phyloP scores from a whole-genome alignment of 2,329 filamentous ascomycete species.

The Simplicillium sp. region DNA sequence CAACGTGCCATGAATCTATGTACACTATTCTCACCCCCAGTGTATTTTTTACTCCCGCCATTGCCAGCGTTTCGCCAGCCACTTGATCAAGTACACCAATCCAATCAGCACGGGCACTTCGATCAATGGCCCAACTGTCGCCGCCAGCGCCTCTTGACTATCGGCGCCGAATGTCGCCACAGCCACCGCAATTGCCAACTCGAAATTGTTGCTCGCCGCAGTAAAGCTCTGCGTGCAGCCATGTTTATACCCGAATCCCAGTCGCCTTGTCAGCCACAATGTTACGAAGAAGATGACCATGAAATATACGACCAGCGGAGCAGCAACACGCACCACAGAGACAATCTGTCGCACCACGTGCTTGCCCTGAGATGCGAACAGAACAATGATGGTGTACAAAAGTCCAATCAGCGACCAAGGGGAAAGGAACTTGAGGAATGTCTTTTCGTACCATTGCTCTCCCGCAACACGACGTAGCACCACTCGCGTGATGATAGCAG shows the following conservation, averaged over 20 bases:
- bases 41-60: slow-evolving; percentile 1
- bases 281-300: slow-evolving; percentile 58
- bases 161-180: slow-evolving; percentile 63
- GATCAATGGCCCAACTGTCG: slow-evolving; percentile 68
- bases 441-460: slow-evolving; percentile 48
- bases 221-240: slow-evolving; percentile 68
- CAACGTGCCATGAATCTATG: neutral
- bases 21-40: neutral
- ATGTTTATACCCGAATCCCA: slow-evolving; percentile 60
- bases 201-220: slow-evolving; percentile 76
- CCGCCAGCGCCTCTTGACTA: slow-evolving; percentile 64
- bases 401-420: slow-evolving; percentile 67
- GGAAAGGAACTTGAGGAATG: slow-evolving; percentile 55
- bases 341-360: slow-evolving; percentile 68
- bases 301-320: slow-evolving; percentile 69
- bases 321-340: slow-evolving; percentile 63
- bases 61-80: slow-evolving; percentile 3
- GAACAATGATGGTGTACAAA: slow-evolving; percentile 67
- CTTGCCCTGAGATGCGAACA: slow-evolving; percentile 66
- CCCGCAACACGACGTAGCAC: slow-evolving; percentile 46
- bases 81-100: slow-evolving; percentile 46
- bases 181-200: slow-evolving; percentile 67
- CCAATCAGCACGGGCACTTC: slow-evolving; percentile 67
- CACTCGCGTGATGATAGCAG: slow-evolving; percentile 34
- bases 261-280: slow-evolving; percentile 42